Percentiles rank a stretch among this genome's conserved stretches.
Evolutionary conservation across 306 rosid species (phyloP).

Genomic region (Quercus engelmannii): DNA sequence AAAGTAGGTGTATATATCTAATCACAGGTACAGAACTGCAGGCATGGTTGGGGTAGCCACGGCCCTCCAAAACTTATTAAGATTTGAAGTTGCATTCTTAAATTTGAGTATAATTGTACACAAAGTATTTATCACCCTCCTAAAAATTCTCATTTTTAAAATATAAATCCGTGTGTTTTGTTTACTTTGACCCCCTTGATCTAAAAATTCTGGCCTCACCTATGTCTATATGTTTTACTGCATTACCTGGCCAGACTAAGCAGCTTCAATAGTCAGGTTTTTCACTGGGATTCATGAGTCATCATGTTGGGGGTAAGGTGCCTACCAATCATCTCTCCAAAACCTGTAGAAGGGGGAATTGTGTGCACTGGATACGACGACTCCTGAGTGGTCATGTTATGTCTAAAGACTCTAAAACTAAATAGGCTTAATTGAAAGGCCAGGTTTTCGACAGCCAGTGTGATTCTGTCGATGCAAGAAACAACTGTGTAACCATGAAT

Average conservation of each 20-base stretch:
- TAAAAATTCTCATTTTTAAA: neutral
- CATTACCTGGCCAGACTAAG: neutral
- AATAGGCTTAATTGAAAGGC: too few species aligned
- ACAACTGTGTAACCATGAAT: too few species aligned
- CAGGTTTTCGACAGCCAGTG: too few species aligned
- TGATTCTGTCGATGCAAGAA: too few species aligned
- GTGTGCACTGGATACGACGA: too few species aligned
- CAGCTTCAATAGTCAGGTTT: neutral
- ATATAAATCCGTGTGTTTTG: neutral
- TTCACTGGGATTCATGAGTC: neutral
- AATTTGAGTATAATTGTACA: neutral
- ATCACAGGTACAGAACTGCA: neutral
- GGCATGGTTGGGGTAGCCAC: neutral
- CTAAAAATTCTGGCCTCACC: neutral
- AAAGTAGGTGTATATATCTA: neutral
- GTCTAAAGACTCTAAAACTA: too few species aligned
- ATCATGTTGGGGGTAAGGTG: too few species aligned
- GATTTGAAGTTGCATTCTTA: neutral
- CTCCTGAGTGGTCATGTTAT: too few species aligned
- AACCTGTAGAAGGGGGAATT: too few species aligned
- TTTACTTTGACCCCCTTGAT: neutral
- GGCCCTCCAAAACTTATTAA: neutral
- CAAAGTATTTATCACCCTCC: neutral
- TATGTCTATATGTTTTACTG: neutral
- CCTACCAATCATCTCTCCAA: too few species aligned